Evolutionary conservation across 2,329 filamentous ascomycete genomes (phyloP), one percentile per base, ranked within the genome.

Genomic region (Setomelanomma holmii): DNA sequence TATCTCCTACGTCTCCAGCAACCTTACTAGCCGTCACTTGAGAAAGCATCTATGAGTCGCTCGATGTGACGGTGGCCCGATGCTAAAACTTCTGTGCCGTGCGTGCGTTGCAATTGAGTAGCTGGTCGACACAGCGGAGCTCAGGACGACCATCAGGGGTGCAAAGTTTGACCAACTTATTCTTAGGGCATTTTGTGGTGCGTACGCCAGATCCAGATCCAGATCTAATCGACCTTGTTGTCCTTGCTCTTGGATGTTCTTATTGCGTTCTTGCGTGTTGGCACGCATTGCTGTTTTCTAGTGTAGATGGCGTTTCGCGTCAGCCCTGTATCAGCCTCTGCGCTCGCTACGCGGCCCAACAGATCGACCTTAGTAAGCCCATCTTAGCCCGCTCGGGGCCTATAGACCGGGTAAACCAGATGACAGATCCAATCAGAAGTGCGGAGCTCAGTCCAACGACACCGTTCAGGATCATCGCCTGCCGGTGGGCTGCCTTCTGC

Each of bases 401-500:
- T 4, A 67, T 63, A 14, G 57, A 48, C 21, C 60, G 60, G 7
- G 58, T 61, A 42, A 70, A 65, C 61, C 61, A 61, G 14, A 68
- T 39, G 3, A 48, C 53, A 4, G 60, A 60, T 1, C 65, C 61
- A 1, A 66, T 21, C 1, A 58, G 22, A 2, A 61, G 55, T 3
- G 56, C 58, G 10, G 66, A 23, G 1, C 55, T 49, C 2, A 72
- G 14, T 1, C 67, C 67, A 6, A 74, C 63, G 4, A 68, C 51
- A 4, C 63, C 55, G 34, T 73, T 70, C 24, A 75, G 49, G 40
- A 75, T 66, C 36, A 54, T 62, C 1, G 71, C 67, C 42, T 75
- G 72, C 40, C 58, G 43, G 49, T 88, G 83, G 50, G 89, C 91
- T 60, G 83, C 84, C 34, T 78, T 79, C 27, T 91, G 83, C 3